Base-by-base conservation (phyloP, 1,139 yeast species). In the Geotrichum cucujoidarum region DNA sequence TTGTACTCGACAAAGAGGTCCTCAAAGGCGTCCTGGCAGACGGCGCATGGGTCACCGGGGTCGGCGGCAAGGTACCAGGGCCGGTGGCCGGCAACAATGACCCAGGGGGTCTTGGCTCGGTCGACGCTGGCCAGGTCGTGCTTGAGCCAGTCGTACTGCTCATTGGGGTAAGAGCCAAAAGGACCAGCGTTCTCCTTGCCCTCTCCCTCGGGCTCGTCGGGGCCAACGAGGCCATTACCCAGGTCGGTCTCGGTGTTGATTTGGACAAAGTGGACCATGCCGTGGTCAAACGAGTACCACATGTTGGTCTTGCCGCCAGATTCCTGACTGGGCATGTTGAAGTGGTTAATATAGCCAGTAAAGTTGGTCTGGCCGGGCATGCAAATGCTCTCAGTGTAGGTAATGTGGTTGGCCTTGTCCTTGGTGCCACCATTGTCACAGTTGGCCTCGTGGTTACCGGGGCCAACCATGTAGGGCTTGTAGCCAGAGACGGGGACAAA, bases 91-190 rank as follows among this genome's bases (percentile, higher is more conserved):
- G 67, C 58, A 56, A 63, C 65, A 55, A 62, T 57, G 50, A 63
- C 55, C 62, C 66, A 66, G 24, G 64, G 65, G 37, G 67, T 66
- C 45, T 60, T 47, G 49, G 55, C 45, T 21, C 65, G 57, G 52
- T 63, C 54, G 20, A 61, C 66, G 13, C 49, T 47, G 31, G 50
- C 48, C 71, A 78, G 67, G 66, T 81, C 66, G 66, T 71, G 56
- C 60, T 62, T 47, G 68, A 73, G 39, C 73, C 73, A 50, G 59
- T 64, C 52, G 63, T 67, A 36, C 53, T 63, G 67, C 32, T 59
- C 60, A 38, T 61, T 57, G 17, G 48, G 40, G 38, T 54, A 48
- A 2, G 49, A 24, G 13, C 61, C 61, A 45, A 58, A 59, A 14
- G 62, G 61, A 3, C 60, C 60, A 11, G 61, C 56, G 42, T 56